phyloP scores from a whole-genome alignment of 352 stramenopile species.

The Phytophthora litchii region DNA sequence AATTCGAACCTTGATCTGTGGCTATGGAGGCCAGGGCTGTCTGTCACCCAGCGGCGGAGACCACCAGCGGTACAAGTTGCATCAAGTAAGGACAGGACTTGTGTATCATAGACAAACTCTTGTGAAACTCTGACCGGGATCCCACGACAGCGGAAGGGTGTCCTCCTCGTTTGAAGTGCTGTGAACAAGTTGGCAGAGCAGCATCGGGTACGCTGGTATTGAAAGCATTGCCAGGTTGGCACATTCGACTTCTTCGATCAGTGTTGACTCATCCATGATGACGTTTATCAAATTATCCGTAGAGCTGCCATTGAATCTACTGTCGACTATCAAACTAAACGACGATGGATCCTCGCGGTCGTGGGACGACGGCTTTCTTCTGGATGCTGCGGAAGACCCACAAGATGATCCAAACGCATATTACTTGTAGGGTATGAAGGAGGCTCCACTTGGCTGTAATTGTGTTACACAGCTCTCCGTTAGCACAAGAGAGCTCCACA shows the following conservation, averaged over 20 bases:
- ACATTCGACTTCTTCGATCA: too few species aligned
- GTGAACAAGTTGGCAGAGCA: too few species aligned
- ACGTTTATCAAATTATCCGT: not conserved
- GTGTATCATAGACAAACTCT: constrained; percentile 17
- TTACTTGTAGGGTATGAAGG: constrained; percentile 42
- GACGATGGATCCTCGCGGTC: constrained; percentile 10
- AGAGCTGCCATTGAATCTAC: not conserved
- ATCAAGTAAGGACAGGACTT: constrained; percentile 21
- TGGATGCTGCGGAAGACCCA: constrained; percentile 37
- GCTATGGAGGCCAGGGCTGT: not conserved
- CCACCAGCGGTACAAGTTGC: constrained; percentile 2
- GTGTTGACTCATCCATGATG: too few species aligned
- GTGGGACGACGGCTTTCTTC: constrained; percentile 38
- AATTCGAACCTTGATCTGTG: constrained; percentile 5
- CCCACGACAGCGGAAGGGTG: too few species aligned
- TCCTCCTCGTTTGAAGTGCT: too few species aligned
- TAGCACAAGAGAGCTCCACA: constrained; percentile 59
- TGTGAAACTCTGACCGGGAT: constrained; percentile 16
- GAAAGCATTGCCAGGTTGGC: too few species aligned
- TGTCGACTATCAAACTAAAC: constrained; percentile 3
- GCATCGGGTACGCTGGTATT: too few species aligned
- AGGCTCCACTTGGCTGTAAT: constrained; percentile 36
- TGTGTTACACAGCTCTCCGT: constrained; percentile 51
- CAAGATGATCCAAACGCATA: constrained; percentile 32
- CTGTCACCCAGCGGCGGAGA: constrained; percentile 11